Evolutionary conservation across 1,284 basidiomycete genomes (phyloP), one percentile per base, ranked within the genome.

Genomic region (Cryptococcus maquisensis): DNA sequence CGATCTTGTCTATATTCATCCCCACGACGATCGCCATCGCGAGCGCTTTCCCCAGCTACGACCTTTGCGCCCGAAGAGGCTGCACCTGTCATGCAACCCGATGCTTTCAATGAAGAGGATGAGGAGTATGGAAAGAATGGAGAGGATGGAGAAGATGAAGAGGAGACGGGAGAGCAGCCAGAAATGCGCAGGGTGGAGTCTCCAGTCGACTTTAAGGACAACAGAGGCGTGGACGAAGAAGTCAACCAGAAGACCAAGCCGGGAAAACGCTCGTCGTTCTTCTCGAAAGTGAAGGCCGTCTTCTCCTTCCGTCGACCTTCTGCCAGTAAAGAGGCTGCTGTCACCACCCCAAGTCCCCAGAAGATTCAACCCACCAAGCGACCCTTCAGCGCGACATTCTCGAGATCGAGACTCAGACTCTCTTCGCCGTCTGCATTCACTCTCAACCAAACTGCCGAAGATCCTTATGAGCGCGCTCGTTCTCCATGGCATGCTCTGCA

Each of bases 91-190:
- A n/a, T n/a, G n/a, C n/a, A n/a, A n/a, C n/a, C n/a, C n/a, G n/a
- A n/a, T n/a, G n/a, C 20, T 51, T 23, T 28, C 52, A 3, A 48
- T 46, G 7, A 44, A 51, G 23, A 49, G 47, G 28, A 32, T 26
- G 51, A 51, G 10, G 52, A 42, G 4, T 56, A 52, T 23, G 55
- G 55, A 21, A 16, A 43, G n/a, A 44, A 51, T 10, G 45, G 47
- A 41, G 41, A 26, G 13, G 54, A 37, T 16, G 13, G 20, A 9
- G 54, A 55, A 24, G 32, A 50, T n/a, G n/a, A n/a, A 50, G 44
- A 26, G 47, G 47, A 3, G 49, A 51, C 23, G 44, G 48, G 39
- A 40, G 8, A 8, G 20, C 39, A 40, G 39, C 39, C 7, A 40
- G 20, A 21, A 15, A 21, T n/a, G n/a, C 20, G 12, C 10, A n/a